Conservation (phyloP, 2,329 filamentous ascomycete species). For the Pseudodiploospora longispora region DNA sequence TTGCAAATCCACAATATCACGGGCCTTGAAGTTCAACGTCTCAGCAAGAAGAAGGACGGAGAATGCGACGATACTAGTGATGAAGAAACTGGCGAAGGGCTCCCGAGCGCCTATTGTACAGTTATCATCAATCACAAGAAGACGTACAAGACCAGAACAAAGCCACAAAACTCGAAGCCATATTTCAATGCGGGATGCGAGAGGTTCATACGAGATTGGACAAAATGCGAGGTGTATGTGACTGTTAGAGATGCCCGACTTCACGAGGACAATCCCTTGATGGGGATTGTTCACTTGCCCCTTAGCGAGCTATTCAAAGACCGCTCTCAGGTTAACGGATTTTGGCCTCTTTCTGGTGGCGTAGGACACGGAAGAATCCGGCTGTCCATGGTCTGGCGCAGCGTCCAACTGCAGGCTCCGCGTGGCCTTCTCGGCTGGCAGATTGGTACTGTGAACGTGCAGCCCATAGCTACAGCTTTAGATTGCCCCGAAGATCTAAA, state of each 20-base stretch:
- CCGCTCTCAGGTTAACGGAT: conserved; percentile 55
- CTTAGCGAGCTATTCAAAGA: conserved; percentile 53
- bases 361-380: conserved; percentile 63
- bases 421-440: conserved; percentile 58
- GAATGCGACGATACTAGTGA: conserved; percentile 33
- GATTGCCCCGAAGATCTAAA: conserved; percentile 38
- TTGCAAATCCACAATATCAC: conserved; percentile 68
- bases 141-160: conserved; percentile 62
- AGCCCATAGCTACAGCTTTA: conserved; percentile 38
- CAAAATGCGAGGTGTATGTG: conserved; percentile 58
- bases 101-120: conserved; percentile 64
- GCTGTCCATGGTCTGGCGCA: conserved; percentile 66
- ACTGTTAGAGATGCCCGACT: conserved; percentile 59
- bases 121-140: conserved; percentile 67
- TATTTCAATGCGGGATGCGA: conserved; percentile 74
- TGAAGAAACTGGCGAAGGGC: conserved; percentile 54
- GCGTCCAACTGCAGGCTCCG: conserved; percentile 55
- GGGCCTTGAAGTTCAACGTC: conserved; percentile 52
- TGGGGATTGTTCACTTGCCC: conserved; percentile 64
- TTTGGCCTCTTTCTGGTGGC: conserved; percentile 61
- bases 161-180: conserved; percentile 69
- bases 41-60: conserved; percentile 46
- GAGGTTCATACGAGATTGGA: conserved; percentile 62
- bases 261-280: conserved; percentile 60
- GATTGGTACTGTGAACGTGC: conserved; percentile 60